Conservation (phyloP, 805 yeast genomes). For the Yarrowia sp. region DNA sequence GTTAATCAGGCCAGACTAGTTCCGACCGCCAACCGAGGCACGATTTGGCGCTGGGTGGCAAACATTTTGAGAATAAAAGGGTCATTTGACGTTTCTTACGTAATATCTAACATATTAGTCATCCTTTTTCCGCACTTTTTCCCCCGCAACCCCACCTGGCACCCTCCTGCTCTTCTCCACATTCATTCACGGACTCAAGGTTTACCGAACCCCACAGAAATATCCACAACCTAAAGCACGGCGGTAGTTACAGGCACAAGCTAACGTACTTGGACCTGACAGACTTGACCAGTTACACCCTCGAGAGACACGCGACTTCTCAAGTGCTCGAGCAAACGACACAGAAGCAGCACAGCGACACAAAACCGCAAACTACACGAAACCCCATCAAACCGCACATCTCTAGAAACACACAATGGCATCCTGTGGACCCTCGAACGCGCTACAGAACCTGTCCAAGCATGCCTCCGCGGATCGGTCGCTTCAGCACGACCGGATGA, state of each 20-base stretch:
- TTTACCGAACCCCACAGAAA: constrained; percentile 25
- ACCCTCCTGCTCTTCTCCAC: background rate
- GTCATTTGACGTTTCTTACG: background rate
- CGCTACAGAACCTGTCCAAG: constrained; percentile 36
- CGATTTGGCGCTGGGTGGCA: background rate
- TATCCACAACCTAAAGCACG: background rate
- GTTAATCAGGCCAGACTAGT: constrained; percentile 12
- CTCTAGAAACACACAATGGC: constrained; percentile 4
- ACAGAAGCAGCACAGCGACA: background rate
- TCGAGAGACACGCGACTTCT: background rate
- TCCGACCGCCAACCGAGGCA: background rate
- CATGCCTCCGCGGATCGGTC: constrained; percentile 31
- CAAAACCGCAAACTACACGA: background rate
- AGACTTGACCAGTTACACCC: background rate
- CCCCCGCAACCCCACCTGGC: background rate
- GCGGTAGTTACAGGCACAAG: background rate
- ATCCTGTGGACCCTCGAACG: constrained; percentile 37
- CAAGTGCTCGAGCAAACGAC: no score
- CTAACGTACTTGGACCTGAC: background rate
- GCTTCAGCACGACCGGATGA: constrained; percentile 28
- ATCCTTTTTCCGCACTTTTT: no score
- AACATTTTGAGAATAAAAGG: no score
- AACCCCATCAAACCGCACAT: no score
- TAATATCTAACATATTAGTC: background rate
- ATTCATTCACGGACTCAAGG: constrained; percentile 9